These are phyloP conservation scores for Secale cereale DNA, from an alignment of 176 grass and related monocot species.

Conservation along the genomic window DNA sequence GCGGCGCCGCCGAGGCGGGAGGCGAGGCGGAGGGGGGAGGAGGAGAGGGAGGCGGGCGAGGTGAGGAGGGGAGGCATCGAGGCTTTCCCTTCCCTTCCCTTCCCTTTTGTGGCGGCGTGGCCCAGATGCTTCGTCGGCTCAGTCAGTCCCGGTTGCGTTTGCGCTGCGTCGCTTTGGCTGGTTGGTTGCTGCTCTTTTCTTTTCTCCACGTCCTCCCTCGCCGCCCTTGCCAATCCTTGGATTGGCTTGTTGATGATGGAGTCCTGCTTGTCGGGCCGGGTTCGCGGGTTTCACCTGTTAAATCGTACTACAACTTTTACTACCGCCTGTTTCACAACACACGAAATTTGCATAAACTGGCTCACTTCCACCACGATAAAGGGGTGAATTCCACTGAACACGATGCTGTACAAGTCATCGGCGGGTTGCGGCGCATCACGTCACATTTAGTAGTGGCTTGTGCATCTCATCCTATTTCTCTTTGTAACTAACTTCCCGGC, in stretches of 20 bases:
- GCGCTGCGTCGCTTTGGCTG: neutral
- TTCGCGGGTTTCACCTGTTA: neutral
- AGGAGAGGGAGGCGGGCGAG: conserved; percentile 39
- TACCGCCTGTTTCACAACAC: no score
- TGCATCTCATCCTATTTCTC: no score
- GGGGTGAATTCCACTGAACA: no score
- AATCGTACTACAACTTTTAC: no score
- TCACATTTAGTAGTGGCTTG: no score
- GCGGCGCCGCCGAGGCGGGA: conserved; percentile 16
- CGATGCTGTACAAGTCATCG: no score
- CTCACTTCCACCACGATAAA: no score
- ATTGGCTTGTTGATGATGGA: neutral
- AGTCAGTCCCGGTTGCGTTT: conserved; percentile 14
- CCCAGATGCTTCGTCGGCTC: conserved; percentile 30
- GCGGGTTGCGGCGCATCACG: no score
- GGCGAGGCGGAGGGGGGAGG: conserved; percentile 24
- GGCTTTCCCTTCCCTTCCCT: neutral
- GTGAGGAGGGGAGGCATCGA: conserved; percentile 64
- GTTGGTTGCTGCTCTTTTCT: neutral
- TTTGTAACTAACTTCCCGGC: no score
- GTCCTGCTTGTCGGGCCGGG: neutral
- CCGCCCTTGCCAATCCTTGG: no score
- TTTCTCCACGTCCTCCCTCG: neutral
- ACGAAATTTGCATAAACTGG: no score
- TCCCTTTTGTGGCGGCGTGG: conserved; percentile 47